phyloP scores from a whole-genome alignment of 305 asterid genomes.

The Fraxinus dipetala region DNA sequence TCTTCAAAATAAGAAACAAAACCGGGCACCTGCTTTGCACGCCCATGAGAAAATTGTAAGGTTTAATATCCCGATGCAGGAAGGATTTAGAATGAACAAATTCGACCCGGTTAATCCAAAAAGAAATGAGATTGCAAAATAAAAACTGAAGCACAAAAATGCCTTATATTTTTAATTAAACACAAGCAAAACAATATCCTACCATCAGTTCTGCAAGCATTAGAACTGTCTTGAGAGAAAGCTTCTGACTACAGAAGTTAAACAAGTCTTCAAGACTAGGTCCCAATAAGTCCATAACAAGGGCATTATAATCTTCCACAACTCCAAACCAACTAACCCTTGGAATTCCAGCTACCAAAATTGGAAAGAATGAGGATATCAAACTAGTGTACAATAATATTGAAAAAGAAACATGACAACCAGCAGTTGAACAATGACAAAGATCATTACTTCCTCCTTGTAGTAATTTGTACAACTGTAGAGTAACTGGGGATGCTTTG shows the following conservation, averaged over 20 bases:
- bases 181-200: conserved; percentile 12
- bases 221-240: conserved; percentile 81
- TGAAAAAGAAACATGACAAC: conserved; percentile 9
- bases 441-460: conserved; percentile 83
- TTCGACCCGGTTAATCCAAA: conserved; percentile 75
- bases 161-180: neutral
- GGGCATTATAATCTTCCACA: conserved; percentile 87
- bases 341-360: conserved; percentile 69
- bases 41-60: conserved; percentile 91
- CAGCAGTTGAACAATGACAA: conserved; percentile 17
- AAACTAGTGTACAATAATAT: neutral
- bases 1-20: neutral
- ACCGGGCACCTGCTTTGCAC: conserved; percentile 65
- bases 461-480: conserved; percentile 71
- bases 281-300: conserved; percentile 89
- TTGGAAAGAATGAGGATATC: conserved; percentile 22
- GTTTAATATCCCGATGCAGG: conserved; percentile 84
- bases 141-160: neutral
- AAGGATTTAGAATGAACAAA: conserved; percentile 72
- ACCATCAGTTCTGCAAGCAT: conserved; percentile 97
- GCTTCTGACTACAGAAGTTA: conserved; percentile 77
- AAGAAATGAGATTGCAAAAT: conserved; percentile 5
- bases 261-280: conserved; percentile 93
- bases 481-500: conserved; percentile 76
- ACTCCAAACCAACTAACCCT: conserved; percentile 78